A percentile compares a stretch with the other conserved stretches of the same genome.
Evolutionary conservation across 2,329 filamentous ascomycete genomes (phyloP).

Genomic region (Ophiostoma quercus): DNA sequence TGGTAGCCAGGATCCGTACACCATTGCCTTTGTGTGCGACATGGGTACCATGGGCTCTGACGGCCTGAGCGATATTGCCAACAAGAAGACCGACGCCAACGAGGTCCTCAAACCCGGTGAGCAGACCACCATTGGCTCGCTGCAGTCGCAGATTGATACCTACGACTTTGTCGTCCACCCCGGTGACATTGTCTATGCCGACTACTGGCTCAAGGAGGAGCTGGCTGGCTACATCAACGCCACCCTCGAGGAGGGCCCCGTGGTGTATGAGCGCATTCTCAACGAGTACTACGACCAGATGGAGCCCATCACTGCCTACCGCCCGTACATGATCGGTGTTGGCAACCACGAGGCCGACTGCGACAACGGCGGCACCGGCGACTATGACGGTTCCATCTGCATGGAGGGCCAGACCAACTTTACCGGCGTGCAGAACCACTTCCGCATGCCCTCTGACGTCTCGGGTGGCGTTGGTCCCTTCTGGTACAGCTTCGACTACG

Average conservation of each 20-base stretch:
- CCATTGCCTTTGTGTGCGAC: no score
- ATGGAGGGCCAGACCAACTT: constrained; percentile 11
- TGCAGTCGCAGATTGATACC: not conserved
- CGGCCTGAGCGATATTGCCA: not conserved
- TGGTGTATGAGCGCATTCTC: not conserved
- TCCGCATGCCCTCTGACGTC: constrained; percentile 12
- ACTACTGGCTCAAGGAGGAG: not conserved
- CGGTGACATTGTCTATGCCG: not conserved
- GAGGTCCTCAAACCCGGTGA: not conserved
- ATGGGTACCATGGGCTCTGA: no score
- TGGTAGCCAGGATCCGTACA: no score
- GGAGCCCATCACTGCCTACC: not conserved
- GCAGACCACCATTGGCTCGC: not conserved
- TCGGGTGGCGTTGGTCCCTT: not conserved
- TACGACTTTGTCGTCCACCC: not conserved
- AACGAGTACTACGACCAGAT: not conserved
- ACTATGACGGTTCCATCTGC: not conserved
- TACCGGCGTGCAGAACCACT: constrained; percentile 7
- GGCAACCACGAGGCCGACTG: not conserved
- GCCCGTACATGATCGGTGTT: not conserved
- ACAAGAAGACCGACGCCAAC: not conserved
- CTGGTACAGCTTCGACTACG: not conserved
- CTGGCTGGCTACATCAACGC: not conserved
- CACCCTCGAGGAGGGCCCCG: not conserved
- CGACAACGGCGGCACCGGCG: not conserved